Percentiles rank a stretch among this genome's conserved stretches.
phyloP scores from a whole-genome alignment of 371 early-diverging fungal species.

The Mortierella sp. region DNA sequence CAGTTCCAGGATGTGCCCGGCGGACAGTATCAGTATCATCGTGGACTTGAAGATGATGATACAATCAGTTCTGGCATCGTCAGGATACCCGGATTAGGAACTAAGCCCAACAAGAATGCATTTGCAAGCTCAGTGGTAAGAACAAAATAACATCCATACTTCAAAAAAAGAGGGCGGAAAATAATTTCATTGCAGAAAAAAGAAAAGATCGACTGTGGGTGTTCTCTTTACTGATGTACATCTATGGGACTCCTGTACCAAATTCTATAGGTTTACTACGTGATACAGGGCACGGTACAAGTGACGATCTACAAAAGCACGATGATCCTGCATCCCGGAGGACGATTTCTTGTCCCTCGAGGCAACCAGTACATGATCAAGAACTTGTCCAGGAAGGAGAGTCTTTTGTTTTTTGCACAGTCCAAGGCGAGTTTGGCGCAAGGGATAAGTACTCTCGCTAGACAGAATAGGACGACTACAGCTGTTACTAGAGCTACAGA shows the following conservation, averaged over 20 bases:
- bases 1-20: constrained; percentile 10
- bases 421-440: no score
- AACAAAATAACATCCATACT: no score
- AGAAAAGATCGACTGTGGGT: no score
- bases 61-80: constrained; percentile 23
- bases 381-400: constrained; percentile 13
- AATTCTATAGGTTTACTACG: constrained; percentile 9
- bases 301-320: constrained; percentile 20
- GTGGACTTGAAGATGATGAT: constrained; percentile 29
- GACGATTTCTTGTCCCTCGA: constrained; percentile 19
- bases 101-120: constrained; percentile 22
- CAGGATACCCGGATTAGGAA: constrained; percentile 10
- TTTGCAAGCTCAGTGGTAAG: constrained; percentile 13
- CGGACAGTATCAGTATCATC: constrained; percentile 17
- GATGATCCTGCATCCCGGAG: constrained; percentile 5
- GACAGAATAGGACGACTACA: no score
- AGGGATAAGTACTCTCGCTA: no score
- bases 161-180: no score
- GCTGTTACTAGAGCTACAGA: no score
- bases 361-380: constrained; percentile 36
- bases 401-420: constrained; percentile 19
- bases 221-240: background rate
- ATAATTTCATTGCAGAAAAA: no score
- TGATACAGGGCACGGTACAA: constrained; percentile 18
- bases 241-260: background rate